Percentiles rank a stretch among this genome's conserved stretches.
These are phyloP conservation scores for Rhizopus arrhizus DNA, from an alignment of 371 early-diverging fungal genomes.

Conservation along the genomic window DNA sequence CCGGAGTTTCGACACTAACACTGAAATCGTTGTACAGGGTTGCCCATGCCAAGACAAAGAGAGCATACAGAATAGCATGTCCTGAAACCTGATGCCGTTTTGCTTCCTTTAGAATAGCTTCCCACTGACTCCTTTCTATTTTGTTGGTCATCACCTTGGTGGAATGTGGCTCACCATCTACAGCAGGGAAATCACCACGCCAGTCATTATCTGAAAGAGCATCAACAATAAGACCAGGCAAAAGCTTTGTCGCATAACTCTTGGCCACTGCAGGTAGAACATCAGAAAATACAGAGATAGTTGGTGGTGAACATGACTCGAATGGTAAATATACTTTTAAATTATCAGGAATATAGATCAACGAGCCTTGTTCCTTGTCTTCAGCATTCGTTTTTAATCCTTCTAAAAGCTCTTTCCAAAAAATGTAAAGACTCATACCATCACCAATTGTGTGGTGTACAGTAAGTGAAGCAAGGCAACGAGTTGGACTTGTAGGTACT, in stretches of 20 bases:
- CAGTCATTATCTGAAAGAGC: constrained; percentile 25
- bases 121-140: constrained; percentile 19
- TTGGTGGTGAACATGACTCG: constrained; percentile 28
- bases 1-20: constrained; percentile 22
- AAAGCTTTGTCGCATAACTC: constrained; percentile 9
- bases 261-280: constrained; percentile 16
- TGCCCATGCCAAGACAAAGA: constrained; percentile 32
- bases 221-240: constrained; percentile 18
- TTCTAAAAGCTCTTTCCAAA: constrained; percentile 34
- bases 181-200: constrained; percentile 37
- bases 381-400: constrained; percentile 7
- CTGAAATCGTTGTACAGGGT: constrained; percentile 21
- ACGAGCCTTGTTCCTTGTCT: neutral
- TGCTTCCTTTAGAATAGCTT: constrained; percentile 16
- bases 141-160: constrained; percentile 22
- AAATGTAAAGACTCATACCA: constrained; percentile 36
- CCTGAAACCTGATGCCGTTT: constrained; percentile 30
- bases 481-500: constrained; percentile 9
- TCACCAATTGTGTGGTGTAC: constrained; percentile 35
- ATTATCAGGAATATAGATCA: neutral
- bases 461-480: constrained; percentile 1
- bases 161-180: constrained; percentile 25
- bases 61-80: constrained; percentile 37
- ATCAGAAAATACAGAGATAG: constrained; percentile 20
- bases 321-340: constrained; percentile 21